A percentile compares a stretch with the other conserved stretches of the same genome.
Evolutionary conservation across 2,329 filamentous ascomycete species (phyloP).

Genomic region (Fusarium foetens): DNA sequence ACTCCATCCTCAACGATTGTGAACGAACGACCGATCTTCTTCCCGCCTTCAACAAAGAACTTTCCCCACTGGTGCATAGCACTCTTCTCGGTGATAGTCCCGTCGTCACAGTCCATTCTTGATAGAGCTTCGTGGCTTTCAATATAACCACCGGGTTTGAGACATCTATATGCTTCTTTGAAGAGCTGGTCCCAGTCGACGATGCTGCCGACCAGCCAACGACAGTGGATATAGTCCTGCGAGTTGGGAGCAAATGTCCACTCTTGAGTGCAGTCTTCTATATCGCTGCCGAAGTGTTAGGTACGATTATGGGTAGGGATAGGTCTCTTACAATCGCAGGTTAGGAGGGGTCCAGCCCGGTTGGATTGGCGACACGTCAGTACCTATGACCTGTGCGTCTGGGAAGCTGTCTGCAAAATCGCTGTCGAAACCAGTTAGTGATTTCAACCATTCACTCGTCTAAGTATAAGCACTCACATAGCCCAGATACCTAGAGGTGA

Average conservation of each 20-base stretch:
- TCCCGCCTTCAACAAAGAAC: slow-evolving; percentile 26
- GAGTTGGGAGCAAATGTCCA: slow-evolving; percentile 30
- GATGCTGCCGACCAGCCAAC: slow-evolving; percentile 31
- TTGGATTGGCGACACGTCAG: slow-evolving; percentile 32
- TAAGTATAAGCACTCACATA: not conserved
- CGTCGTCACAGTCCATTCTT: slow-evolving; percentile 24
- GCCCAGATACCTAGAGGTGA: slow-evolving; percentile 16
- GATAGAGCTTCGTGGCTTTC: slow-evolving; percentile 34
- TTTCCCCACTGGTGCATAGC: slow-evolving; percentile 37
- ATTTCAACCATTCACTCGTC: fast-evolving
- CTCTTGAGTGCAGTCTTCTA: slow-evolving; percentile 34
- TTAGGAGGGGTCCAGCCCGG: slow-evolving; percentile 27
- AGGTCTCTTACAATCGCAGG: slow-evolving; percentile 1
- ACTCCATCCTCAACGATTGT: slow-evolving; percentile 23
- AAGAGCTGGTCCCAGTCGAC: slow-evolving; percentile 22
- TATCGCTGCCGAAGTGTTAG: slow-evolving; percentile 3
- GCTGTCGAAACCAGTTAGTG: not conserved
- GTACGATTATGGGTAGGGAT: fast-evolving
- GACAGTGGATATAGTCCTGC: slow-evolving; percentile 31
- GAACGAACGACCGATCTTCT: slow-evolving; percentile 27
- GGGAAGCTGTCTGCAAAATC: slow-evolving; percentile 29
- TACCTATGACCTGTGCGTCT: slow-evolving; percentile 18
- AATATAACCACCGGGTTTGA: slow-evolving; percentile 19
- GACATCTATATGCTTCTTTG: slow-evolving; percentile 19
- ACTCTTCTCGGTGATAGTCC: slow-evolving; percentile 12